Evolutionary conservation across 2,329 filamentous ascomycete genomes (phyloP), one percentile per base, ranked within the genome.

Genomic region (Fusarium concolor): DNA sequence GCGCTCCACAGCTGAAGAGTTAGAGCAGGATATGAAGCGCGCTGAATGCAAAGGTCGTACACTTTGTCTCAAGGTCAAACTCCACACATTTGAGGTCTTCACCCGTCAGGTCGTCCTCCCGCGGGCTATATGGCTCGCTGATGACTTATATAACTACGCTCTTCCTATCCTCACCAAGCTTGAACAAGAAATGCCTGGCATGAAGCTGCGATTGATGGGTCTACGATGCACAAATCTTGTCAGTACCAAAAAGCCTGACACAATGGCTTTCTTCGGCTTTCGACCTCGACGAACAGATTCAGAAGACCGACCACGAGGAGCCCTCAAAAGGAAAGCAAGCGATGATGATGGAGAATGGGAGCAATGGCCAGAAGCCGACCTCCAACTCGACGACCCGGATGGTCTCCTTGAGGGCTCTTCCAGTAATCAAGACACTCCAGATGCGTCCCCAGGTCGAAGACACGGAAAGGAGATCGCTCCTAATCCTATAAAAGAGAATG

Each of bases 41-140:
- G 93, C 92, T 2, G 87, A 92, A 67, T 93, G 92, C 79, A 97
- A 95, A 78, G 95, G 95, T 1, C 88, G 93, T n/a, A 98, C 95
- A 0, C 81, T 99, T 2, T 93, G 93, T 22, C 82, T 99, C 35
- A 99, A 99, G 78, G 86, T 97, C 68, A 99, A 99, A 77, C 82
- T 98, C 10, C 93, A 97, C 76, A 97, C 94, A 0, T 99, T 95
- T 73, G 94, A 98, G 77, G 92, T 97, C 20, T 86, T 93, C 51
- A 97, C 94, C 0, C 86, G 96, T 31, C 96, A 99, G 76, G 86
- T 88, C 8, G 87, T 92, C 5, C 86, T 90, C 3, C 90, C 92
- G 0, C 91, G 90, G 68, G 89, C 94, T 0, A 85, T 97, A 2
- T 86, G 81, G 47, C 82, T 86, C 8, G 91, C 93, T 1, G 90